Percentiles rank a stretch among this genome's conserved stretches.
phyloP scores from a whole-genome alignment of 371 early-diverging fungal genomes.

The Lichtheimia ramosa region DNA sequence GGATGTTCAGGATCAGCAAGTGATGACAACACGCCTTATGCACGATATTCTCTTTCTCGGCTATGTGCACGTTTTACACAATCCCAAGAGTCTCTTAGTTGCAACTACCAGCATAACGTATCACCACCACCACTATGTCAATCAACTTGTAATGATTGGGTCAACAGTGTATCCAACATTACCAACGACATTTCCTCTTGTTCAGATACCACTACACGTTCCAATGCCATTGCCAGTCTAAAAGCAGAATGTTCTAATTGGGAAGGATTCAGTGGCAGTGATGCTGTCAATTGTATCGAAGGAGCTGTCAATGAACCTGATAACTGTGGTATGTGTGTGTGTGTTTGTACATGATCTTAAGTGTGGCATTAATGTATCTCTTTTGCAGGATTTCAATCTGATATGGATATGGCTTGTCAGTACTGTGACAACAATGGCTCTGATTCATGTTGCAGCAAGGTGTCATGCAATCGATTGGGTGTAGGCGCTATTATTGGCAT shows the following conservation, averaged over 20 bases:
- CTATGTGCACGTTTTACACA: slow-evolving; percentile 42
- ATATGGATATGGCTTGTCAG: slow-evolving; percentile 21
- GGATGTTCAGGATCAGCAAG: slow-evolving; percentile 24
- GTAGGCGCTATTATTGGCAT: slow-evolving; percentile 18
- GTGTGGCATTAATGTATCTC: no score
- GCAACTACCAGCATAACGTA: slow-evolving; percentile 32
- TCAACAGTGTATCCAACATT: slow-evolving; percentile 28
- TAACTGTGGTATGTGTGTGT: slow-evolving; percentile 35
- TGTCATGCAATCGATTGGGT: slow-evolving; percentile 12
- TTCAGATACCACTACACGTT: neutral
- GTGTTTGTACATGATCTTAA: no score
- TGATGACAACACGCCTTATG: slow-evolving; percentile 27
- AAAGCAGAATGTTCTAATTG: slow-evolving; percentile 33
- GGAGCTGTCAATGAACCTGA: slow-evolving; percentile 41
- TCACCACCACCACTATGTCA: slow-evolving; percentile 41
- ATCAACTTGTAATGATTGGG: slow-evolving; percentile 36
- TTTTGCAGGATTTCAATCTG: slow-evolving; percentile 26
- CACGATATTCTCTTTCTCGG: slow-evolving; percentile 41
- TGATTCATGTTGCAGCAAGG: slow-evolving; percentile 35
- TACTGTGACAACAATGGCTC: slow-evolving; percentile 29
- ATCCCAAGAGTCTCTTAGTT: slow-evolving; percentile 30
- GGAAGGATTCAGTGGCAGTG: slow-evolving; percentile 36
- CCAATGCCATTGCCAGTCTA: slow-evolving; percentile 3
- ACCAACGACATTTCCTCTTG: slow-evolving; percentile 16
- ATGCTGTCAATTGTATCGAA: slow-evolving; percentile 25